Base-by-base conservation (phyloP, 495 filamentous ascomycete species). In the Aspergillus ellipticus region DNA sequence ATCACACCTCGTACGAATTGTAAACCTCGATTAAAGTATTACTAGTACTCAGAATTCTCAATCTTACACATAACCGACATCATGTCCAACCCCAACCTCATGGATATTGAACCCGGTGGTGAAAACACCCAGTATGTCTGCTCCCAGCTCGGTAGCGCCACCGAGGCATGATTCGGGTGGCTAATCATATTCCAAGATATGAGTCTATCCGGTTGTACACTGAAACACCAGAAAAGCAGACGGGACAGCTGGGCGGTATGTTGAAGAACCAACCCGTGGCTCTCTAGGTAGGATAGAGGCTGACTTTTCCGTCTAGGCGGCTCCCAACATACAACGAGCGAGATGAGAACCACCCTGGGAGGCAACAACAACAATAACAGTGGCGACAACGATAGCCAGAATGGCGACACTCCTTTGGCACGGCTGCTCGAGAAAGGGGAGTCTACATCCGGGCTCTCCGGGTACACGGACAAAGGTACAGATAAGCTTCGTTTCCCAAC, bases 81-180 rank as follows among this genome's bases (percentile, higher is more conserved):
- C 2, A 73, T 75, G 72, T 59, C 65, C 7, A 63, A 74, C 31
- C 49, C 71, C 9, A 70, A 72, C 57, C 70, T 88, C 5, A 75
- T 87, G 71, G 80, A 86, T 58, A 85, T 79, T 33, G 79, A 78
- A 54, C 77, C 81, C 35, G 85, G 85, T 55, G 85, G 85, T 47
- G 82, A 88, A 66, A 74, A 70, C 56, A 81, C 81, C 6, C 85
- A 85, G 82, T 86, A 72, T 48, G 73, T 42, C 20, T 13, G 16
- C 16, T 19, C 16, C 43, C 21, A 35, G 2, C 22, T 26, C 42
- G 17, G 45, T 28, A 1, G 22, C 49, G 6, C 45, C 13, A 4
- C 35, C 33, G 17, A 47, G 17, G 46, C n/a, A 33, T 28, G 6
- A 22, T 50, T 19, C 28, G 39, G 10, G 15, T 50, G 17, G 59